Base-by-base conservation (phyloP, 73 alveolate species). In the Stentor coeruleus region DNA sequence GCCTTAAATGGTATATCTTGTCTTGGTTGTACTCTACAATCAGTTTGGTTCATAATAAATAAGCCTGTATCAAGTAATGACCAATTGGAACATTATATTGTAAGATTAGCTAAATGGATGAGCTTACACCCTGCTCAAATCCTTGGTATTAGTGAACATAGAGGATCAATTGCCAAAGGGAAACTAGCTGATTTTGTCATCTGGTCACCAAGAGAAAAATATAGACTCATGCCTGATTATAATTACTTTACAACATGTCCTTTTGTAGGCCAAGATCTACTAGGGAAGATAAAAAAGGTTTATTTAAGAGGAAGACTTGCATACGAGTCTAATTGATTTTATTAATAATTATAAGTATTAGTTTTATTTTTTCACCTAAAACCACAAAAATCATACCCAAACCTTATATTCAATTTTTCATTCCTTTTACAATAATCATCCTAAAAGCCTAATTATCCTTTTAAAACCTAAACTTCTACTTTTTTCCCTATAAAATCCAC, bases 141-240 rank as follows among this genome's bases (percentile, higher is more conserved):
- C 14, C 37, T 66, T 11, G 33, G 37, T 26, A 40, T 66, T 1
- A 26, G 42, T 31, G 42, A 66, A 28, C 37, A 20, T 1, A 20
- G 79, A 66, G 79, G 79, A 1, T 20, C 40, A 20, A 66, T 66
- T 66, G 39, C n/a, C n/a, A 66, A 66, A 66, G 79, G 79, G 39
- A 66, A 66, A 66, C 33, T 66, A 28, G 79, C 79, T 66, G 79
- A 66, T 66, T 66, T 66, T 20, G 40, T 66, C 33, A 33, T 66
- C n/a, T 66, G 79, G 79, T 37, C n/a, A 28, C 79, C 79, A 66
- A 28, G 37, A 26, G 37, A 31, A 20, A 66, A 31, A 31, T 66
- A 20, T 11, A 66, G n/a, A 20, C 40, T 66, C 1, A 33, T 14
- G 2, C 1, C 20, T 66, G 40, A 66, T 31, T 66, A 20, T 2